Conservation (phyloP, 805 yeast genomes). For the Ogataea pignaliae region DNA sequence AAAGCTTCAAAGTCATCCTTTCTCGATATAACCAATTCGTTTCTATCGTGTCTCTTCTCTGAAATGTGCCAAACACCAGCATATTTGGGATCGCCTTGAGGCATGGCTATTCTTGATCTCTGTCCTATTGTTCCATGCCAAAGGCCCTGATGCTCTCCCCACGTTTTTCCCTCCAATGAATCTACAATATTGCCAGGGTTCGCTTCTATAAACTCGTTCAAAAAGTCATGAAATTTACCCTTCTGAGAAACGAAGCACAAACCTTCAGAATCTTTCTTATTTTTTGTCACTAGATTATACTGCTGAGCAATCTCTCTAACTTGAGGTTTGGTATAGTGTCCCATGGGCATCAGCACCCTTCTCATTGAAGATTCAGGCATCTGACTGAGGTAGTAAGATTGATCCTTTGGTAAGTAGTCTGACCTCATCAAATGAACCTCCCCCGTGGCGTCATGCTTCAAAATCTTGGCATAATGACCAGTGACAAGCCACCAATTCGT, state of each 20-base stretch:
- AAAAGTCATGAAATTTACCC: conserved; percentile 63
- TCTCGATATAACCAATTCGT: conserved; percentile 74
- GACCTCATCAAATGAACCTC: conserved; percentile 54
- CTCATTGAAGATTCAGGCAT: conserved; percentile 43
- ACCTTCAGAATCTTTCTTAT: conserved; percentile 93
- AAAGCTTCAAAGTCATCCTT: conserved; percentile 61
- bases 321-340: conserved; percentile 69
- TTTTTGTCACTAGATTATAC: conserved; percentile 52
- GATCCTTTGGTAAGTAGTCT: conserved; percentile 65
- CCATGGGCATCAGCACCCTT: conserved; percentile 71
- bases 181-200: conserved; percentile 80
- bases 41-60: conserved; percentile 57
- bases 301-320: conserved; percentile 64
- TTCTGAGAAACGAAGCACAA: conserved; percentile 78
- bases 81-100: conserved; percentile 76
- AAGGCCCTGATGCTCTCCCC: conserved; percentile 82
- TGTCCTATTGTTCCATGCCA: conserved; percentile 98
- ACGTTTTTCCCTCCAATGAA: conserved; percentile 55
- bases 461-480: conserved; percentile 71
- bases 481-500: conserved; percentile 80
- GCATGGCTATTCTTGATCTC: conserved; percentile 72
- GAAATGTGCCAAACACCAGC: conserved; percentile 85
- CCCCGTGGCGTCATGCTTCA: conserved; percentile 29
- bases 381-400: conserved; percentile 82
- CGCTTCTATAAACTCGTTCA: conserved; percentile 68